These are phyloP conservation scores for Hypoxylon fuscum DNA, from an alignment of 495 filamentous ascomycete genomes.

Conservation along the genomic window DNA sequence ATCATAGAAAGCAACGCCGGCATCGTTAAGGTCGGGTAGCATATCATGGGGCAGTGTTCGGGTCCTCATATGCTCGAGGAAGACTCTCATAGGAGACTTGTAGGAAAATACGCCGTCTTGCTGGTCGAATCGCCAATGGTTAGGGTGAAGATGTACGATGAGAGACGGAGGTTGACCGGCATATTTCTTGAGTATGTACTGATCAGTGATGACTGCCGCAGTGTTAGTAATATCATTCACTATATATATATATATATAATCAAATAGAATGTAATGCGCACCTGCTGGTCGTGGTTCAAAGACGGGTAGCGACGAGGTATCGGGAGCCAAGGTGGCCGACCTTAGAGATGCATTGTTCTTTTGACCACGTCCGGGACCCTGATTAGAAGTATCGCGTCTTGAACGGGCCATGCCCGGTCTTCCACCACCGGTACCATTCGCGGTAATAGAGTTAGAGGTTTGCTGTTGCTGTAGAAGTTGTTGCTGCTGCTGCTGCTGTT, in stretches of 20 bases:
- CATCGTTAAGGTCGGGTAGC: constrained; percentile 65
- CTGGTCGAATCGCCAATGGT: constrained; percentile 90
- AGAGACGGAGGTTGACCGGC: constrained; percentile 79
- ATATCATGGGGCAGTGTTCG: constrained; percentile 64
- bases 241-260: no score
- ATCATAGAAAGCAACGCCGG: constrained; percentile 87
- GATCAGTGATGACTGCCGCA: constrained; percentile 67
- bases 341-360: constrained; percentile 53
- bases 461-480: constrained; percentile 48
- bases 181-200: constrained; percentile 86
- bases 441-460: constrained; percentile 50
- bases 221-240: not conserved
- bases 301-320: constrained; percentile 43
- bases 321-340: constrained; percentile 55
- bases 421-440: constrained; percentile 57
- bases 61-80: constrained; percentile 73
- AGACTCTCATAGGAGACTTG: constrained; percentile 85
- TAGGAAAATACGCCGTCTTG: constrained; percentile 93
- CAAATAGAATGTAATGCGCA: constrained; percentile 32
- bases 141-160: constrained; percentile 83
- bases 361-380: constrained; percentile 50
- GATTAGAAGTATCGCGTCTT: constrained; percentile 57
- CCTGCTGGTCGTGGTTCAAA: constrained; percentile 60
- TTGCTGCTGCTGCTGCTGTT: no score
- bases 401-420: constrained; percentile 59